Percentiles rank a stretch among this genome's conserved stretches.
Conservation (phyloP, 768 basidiomycete species). For the Xerocomus brunneocitrinus region DNA sequence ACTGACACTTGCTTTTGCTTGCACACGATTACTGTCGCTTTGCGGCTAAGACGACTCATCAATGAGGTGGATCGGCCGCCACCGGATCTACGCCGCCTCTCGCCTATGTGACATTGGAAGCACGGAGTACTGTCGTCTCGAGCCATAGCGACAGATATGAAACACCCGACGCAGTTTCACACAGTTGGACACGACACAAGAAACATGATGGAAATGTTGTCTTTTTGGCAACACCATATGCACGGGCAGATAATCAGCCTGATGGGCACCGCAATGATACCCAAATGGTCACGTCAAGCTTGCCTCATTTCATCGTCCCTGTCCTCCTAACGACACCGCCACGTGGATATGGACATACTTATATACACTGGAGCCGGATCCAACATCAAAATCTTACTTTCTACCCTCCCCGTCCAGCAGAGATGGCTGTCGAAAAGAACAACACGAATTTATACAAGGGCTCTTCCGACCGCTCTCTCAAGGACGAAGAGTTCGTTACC, state of each 20-base stretch:
- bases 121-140: neutral
- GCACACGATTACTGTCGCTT: no score
- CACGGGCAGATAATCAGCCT: neutral
- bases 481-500: conserved; percentile 19
- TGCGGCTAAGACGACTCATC: no score
- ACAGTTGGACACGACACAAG: neutral
- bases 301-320: neutral
- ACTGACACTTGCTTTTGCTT: no score
- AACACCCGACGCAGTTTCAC: neutral
- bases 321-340: neutral
- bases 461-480: conserved; percentile 14
- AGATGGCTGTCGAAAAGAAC: conserved; percentile 24
- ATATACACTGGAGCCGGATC: neutral
- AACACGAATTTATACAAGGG: neutral
- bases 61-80: neutral
- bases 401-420: no score
- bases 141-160: neutral
- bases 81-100: neutral
- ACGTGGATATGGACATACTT: neutral
- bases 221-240: neutral
- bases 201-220: neutral
- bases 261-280: neutral
- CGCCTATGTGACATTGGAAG: no score
- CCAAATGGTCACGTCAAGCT: neutral
- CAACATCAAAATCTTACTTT: no score